Evolutionary conservation across 1,284 basidiomycete species (phyloP), one percentile per base, ranked within the genome.

Genomic region (Sutorius eximius): DNA sequence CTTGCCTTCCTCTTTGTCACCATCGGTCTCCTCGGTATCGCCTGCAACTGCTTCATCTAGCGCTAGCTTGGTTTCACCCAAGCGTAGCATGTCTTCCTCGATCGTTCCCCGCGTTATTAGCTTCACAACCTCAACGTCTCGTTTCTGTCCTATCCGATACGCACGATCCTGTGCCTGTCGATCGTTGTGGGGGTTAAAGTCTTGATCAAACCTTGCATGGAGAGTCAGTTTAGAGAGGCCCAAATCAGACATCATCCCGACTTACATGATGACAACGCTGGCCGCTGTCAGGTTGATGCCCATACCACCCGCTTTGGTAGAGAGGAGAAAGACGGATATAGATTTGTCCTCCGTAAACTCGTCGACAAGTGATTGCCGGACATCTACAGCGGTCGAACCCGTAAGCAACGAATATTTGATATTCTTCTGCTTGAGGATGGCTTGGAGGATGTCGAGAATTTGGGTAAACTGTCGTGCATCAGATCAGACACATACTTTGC

Each of bases 161-260:
- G 95, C 95, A 36, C 97, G 87, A 71, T 99, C 97, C 53, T 96
- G 94, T 0, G 97, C 97, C 75, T 99, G 96, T 58, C 90, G 85
- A 75, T 98, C 96, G 64, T 90, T 91, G 68, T 89, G 88, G 9
- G 87, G 91, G 71, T 97, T 98, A 72, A 96, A 98, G 71, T 99
- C 97, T 71, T 98, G 95, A 70, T 99, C 97, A 70, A 96, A 98
- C 79, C 87, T 89, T 57, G 13, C 42, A 50, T 55, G 45, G 41
- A 36, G 59, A 37, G 24, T 27, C 49, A 16, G 52, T 22, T 51
- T 11, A 46, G 45, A 27, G 10, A n/a, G 1, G 5, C 22, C 45
- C 34, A 22, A 22, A 8, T 24, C 22, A 15, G 42, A 24, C 9
- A 33, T 43, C 48, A 5, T 37, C 32, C 52, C 47, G 0, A 75